These are phyloP conservation scores for Termitomyces sp. DNA, from an alignment of 768 basidiomycete genomes.

Conservation along the genomic window DNA sequence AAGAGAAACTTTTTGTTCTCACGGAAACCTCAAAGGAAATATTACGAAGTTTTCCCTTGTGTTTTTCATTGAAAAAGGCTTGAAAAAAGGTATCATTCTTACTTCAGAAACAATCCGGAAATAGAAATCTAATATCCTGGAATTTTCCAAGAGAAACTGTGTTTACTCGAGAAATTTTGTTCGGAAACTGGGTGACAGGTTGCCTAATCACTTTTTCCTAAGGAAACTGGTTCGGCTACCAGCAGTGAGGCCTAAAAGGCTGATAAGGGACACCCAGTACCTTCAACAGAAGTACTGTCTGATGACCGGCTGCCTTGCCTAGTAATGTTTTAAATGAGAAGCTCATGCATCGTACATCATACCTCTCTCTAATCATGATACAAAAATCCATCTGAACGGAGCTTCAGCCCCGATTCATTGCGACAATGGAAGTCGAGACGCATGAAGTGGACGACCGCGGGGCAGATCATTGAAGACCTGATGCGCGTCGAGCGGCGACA, in stretches of 20 bases:
- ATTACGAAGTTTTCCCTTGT: not conserved
- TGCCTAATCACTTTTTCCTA: not conserved
- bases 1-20: not conserved
- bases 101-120: not conserved
- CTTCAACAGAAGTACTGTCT: too few species aligned
- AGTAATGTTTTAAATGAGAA: too few species aligned
- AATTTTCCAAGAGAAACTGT: not conserved
- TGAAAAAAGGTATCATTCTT: not conserved
- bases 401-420: too few species aligned
- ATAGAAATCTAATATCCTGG: not conserved
- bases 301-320: too few species aligned
- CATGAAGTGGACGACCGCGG: constrained; percentile 64
- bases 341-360: too few species aligned
- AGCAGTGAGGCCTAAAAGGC: not conserved
- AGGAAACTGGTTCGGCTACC: not conserved
- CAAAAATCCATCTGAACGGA: too few species aligned
- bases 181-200: not conserved
- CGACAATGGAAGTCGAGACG: constrained; percentile 9
- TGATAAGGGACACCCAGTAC: too few species aligned
- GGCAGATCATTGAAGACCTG: constrained; percentile 59
- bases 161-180: not conserved
- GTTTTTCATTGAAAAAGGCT: not conserved
- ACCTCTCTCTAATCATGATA: too few species aligned
- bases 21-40: not conserved
- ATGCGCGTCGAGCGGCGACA: constrained; percentile 90